phyloP scores from a whole-genome alignment of 768 basidiomycete genomes.

The Rhodotorula sphaerocarpa region DNA sequence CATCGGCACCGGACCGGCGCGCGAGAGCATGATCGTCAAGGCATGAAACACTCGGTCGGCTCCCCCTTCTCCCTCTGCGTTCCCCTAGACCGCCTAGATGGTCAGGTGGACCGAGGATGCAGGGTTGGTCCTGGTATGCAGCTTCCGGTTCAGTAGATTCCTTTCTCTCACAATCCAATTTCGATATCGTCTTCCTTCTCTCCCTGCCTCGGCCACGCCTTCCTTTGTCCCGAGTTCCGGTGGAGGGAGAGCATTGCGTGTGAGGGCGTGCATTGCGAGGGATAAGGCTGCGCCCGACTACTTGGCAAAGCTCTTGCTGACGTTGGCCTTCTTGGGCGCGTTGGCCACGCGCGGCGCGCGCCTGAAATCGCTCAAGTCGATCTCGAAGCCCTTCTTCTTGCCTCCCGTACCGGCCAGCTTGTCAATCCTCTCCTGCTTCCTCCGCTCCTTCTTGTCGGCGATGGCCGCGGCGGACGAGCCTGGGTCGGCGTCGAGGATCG shows the following conservation, averaged over 20 bases:
- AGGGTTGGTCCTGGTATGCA: too few relatives aligned
- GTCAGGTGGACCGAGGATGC: too few relatives aligned
- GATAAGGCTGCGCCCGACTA: background rate
- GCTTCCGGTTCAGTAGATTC: too few relatives aligned
- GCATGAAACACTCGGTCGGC: background rate
- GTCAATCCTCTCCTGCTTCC: slow-evolving; percentile 13
- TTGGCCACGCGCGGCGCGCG: slow-evolving; percentile 27
- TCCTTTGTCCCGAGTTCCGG: too few relatives aligned
- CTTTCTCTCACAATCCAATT: background rate
- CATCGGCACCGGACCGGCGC: slow-evolving; percentile 78
- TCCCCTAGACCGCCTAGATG: too few relatives aligned
- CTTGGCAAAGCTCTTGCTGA: slow-evolving; percentile 8
- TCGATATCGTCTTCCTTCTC: background rate
- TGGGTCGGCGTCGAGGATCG: slow-evolving; percentile 21
- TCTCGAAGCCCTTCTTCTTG: slow-evolving; percentile 5
- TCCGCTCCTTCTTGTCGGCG: slow-evolving; percentile 23
- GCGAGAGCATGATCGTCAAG: slow-evolving; percentile 17
- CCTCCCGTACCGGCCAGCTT: background rate
- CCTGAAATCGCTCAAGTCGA: slow-evolving; percentile 30
- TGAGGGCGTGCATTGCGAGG: background rate
- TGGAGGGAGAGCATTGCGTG: too few relatives aligned
- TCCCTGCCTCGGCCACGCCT: too few relatives aligned
- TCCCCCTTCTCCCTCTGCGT: background rate
- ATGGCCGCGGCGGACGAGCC: background rate
- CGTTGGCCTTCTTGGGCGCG: slow-evolving; percentile 18